Base-by-base conservation (phyloP, 768 basidiomycete species). In the Lenzites betulinus region DNA sequence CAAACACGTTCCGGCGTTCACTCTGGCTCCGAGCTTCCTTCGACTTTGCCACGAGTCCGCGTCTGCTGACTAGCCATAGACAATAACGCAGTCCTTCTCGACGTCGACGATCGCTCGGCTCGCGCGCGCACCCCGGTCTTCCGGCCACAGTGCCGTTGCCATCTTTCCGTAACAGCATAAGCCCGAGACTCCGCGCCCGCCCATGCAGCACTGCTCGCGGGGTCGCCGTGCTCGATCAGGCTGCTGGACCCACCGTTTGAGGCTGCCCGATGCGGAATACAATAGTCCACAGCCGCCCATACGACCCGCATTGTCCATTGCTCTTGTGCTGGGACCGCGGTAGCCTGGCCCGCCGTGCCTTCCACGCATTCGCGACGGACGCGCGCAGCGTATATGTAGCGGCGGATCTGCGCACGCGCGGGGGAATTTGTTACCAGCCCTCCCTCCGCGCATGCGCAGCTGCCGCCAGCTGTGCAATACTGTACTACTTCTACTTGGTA, bases 181-280 rank as follows among this genome's bases (percentile, higher is more conserved):
- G 30, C 30, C 30, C 30, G 30, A 33, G 30, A 33, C 30, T 33
- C 30, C 30, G 30, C 48, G 35, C 43, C 30, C n/a, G 20, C 15
- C 41, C 35, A 28, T n/a, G 25, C 18, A 48, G 41, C 20, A 25
- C 16, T 22, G 30, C n/a, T 55, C 56, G 57, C 56, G 57, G 57
- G 50, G 57, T 44, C 49, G 4, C 43, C 43, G 33, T 44, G 36
- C 42, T 15, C 58, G 50, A 59, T 53, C 46, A 25, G n/a, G 61
- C 36, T 35, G 38, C 53, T 36, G 35, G 26, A 43, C 20, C 25
- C 20, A 33, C 35, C 25, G 52, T 26, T 63, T 63, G 51, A 61
- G 51, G 23, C 44, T 54, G 36, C 64, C 64, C 41, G 42, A 63
- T 55, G 44, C 42, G 54, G 66, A 65, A 67, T 13, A 67, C 66